A percentile compares a stretch with the other conserved stretches of the same genome.
Conservation (phyloP, 805 yeast species). For the Wickerhamiella musiphila region DNA sequence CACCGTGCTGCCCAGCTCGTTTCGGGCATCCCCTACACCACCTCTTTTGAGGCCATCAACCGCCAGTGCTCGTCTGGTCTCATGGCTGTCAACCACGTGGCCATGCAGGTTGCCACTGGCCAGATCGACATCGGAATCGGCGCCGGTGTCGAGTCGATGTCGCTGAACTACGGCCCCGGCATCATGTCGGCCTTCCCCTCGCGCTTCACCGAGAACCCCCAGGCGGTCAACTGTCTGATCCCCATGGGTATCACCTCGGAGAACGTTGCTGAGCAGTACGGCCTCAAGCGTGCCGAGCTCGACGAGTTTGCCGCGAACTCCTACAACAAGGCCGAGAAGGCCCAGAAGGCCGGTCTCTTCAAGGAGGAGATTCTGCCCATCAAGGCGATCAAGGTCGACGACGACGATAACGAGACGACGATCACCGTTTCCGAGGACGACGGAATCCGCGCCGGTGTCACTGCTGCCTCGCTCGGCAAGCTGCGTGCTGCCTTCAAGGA, state of each 20-base stretch:
- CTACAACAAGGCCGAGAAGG: conserved; percentile 65
- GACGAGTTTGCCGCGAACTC: conserved; percentile 83
- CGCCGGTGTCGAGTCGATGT: conserved; percentile 88
- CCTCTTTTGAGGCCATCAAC: conserved; percentile 70
- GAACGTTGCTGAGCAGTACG: conserved; percentile 58
- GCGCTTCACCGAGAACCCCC: conserved; percentile 25
- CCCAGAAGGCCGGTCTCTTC: conserved; percentile 57
- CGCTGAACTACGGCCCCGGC: conserved; percentile 70
- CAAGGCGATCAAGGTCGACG: conserved; percentile 37
- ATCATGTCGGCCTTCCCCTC: conserved; percentile 44
- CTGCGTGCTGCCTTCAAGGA: conserved; percentile 74
- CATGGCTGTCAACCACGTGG: conserved; percentile 77
- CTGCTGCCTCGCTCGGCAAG: conserved; percentile 55
- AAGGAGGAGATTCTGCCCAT: conserved; percentile 80
- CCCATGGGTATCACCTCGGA: conserved; percentile 97
- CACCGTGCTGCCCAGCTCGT: conserved; percentile 84
- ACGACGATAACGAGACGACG: conserved; percentile 39
- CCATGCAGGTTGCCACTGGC: conserved; percentile 71
- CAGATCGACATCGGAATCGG: conserved; percentile 87
- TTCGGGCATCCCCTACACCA: conserved; percentile 71
- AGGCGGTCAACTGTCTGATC: conserved; percentile 59
- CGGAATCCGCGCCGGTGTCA: conserved; percentile 80
- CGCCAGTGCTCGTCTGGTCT: conserved; percentile 93
- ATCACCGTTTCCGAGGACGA: conserved; percentile 52
- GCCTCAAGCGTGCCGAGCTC: conserved; percentile 51